Evolutionary conservation across 148 eudicot species (phyloP).

Genomic region (Pharnaceum exiguum): DNA sequence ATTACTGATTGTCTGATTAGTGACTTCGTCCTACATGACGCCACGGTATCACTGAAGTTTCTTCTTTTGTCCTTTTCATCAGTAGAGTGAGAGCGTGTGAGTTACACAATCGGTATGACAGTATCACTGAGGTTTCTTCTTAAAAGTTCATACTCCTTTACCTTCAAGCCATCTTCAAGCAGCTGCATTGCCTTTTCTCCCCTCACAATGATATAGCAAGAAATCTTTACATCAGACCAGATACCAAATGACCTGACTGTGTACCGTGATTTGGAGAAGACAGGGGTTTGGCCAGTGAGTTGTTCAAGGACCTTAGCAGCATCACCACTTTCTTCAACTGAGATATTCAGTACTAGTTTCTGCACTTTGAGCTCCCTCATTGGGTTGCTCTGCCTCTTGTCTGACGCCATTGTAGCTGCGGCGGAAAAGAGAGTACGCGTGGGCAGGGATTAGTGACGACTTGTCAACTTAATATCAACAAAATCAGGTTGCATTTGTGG

Average conservation of each 20-base stretch:
- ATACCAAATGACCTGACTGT: constrained; percentile 81
- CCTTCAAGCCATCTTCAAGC: constrained; percentile 78
- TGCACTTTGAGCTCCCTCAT: constrained; percentile 81
- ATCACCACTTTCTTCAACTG: constrained; percentile 77
- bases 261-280: constrained; percentile 74
- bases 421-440: too few species aligned
- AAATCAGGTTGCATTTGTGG: too few species aligned
- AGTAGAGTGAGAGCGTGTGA: too few species aligned
- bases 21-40: too few species aligned
- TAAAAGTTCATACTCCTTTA: constrained; percentile 77
- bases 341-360: constrained; percentile 75
- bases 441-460: too few species aligned
- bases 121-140: constrained; percentile 83
- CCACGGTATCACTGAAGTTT: too few species aligned
- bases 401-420: too few species aligned
- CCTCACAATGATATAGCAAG: constrained; percentile 77
- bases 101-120: too few species aligned
- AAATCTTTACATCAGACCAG: constrained; percentile 86
- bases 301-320: constrained; percentile 79
- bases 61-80: too few species aligned
- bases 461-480: too few species aligned
- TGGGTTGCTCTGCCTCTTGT: constrained; percentile 62
- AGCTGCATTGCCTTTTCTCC: constrained; percentile 94
- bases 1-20: too few species aligned
- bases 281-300: constrained; percentile 72